A percentile compares a stretch with the other conserved stretches of the same genome.
phyloP scores from a whole-genome alignment of 495 filamentous ascomycete genomes.

The Talaromyces ruber region DNA sequence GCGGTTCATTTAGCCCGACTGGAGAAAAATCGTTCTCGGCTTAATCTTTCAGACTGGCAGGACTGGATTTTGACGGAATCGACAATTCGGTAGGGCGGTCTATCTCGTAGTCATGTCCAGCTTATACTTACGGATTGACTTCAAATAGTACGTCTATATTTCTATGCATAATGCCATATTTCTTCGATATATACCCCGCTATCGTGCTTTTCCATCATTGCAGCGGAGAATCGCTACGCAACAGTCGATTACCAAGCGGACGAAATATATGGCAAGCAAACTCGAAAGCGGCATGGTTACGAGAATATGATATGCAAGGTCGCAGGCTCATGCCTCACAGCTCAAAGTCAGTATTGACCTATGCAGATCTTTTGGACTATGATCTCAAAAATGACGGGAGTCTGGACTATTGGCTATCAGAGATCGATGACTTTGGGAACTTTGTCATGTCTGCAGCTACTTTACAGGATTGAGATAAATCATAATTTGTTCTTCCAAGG shows the following conservation, averaged over 20 bases:
- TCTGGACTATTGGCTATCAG: not conserved
- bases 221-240: not conserved
- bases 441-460: not conserved
- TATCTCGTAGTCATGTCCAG: not conserved
- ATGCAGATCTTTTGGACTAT: not conserved
- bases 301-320: conserved; percentile 44
- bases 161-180: not conserved
- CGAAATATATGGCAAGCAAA: not conserved
- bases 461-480: not conserved
- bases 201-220: not conserved
- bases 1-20: not conserved
- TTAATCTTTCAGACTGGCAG: not conserved
- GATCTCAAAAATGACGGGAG: not conserved
- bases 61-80: not conserved
- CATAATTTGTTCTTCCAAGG: not conserved
- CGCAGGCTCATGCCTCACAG: not conserved
- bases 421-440: conserved; percentile 1
- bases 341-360: not conserved
- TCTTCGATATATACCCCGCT: not conserved
- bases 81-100: not conserved
- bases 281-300: conserved; percentile 42
- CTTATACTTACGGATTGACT: not conserved
- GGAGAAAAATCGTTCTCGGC: not conserved
- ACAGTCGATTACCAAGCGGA: not conserved
- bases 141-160: not conserved